Conservation (phyloP, 805 yeast species). For the Kodamaea jinghongensis region DNA sequence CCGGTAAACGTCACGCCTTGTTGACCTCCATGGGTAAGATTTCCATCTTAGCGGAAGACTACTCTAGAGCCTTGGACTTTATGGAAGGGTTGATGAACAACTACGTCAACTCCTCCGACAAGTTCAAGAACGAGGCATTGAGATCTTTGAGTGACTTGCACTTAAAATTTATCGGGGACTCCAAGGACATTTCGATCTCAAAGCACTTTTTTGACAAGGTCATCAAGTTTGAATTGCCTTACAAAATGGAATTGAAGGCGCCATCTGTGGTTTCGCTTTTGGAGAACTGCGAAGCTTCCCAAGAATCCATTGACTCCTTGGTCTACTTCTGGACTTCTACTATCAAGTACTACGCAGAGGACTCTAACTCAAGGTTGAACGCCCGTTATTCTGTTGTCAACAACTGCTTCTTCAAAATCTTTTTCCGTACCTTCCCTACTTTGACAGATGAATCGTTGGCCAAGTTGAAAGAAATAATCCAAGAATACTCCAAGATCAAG, state of each 20-base stretch:
- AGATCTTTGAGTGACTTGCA: constrained; percentile 66
- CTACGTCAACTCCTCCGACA: constrained; percentile 23
- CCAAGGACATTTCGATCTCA: constrained; percentile 69
- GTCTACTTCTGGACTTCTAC: constrained; percentile 63
- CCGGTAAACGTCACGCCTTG: constrained; percentile 44
- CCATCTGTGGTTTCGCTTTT: constrained; percentile 67
- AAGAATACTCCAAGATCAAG: constrained; percentile 53
- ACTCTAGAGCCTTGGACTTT: constrained; percentile 60
- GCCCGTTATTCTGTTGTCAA: constrained; percentile 72
- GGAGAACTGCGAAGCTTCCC: constrained; percentile 55
- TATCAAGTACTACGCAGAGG: constrained; percentile 48
- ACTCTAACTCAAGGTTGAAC: constrained; percentile 50
- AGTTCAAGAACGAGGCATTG: constrained; percentile 9
- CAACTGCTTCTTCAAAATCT: constrained; percentile 64
- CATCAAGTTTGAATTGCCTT: constrained; percentile 67
- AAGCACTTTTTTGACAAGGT: constrained; percentile 74
- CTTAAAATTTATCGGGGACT: constrained; percentile 72
- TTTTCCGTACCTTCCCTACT: constrained; percentile 57
- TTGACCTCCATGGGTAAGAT: constrained; percentile 73
- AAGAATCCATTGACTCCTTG: constrained; percentile 57
- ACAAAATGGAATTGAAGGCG: constrained; percentile 66
- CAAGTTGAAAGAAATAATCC: constrained; percentile 55
- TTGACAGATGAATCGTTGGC: constrained; percentile 53
- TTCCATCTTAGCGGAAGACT: constrained; percentile 62
- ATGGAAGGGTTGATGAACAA: constrained; percentile 59